These are phyloP conservation scores for Colletotrichum acutatum DNA, from an alignment of 2,329 filamentous ascomycete species.

Conservation along the genomic window DNA sequence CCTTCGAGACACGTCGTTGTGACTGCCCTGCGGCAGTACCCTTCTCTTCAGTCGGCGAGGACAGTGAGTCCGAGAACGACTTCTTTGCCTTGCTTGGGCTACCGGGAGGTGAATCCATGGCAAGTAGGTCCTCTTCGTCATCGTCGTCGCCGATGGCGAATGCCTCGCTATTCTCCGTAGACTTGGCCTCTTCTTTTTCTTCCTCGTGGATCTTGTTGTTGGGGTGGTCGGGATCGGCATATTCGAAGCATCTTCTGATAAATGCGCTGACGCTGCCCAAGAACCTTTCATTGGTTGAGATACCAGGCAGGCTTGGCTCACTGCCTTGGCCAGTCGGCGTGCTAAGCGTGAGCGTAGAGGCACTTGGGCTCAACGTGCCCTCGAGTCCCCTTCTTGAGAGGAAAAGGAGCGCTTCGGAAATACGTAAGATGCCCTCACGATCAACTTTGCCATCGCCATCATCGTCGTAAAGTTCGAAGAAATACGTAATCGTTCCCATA, in stretches of 20 bases:
- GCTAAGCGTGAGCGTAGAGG: slow-evolving; percentile 65
- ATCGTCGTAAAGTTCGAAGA: slow-evolving; percentile 97
- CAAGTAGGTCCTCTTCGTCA: slow-evolving; percentile 71
- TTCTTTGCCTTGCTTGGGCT: slow-evolving; percentile 56
- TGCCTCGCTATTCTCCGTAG: slow-evolving; percentile 52
- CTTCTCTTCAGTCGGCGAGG: slow-evolving; percentile 35
- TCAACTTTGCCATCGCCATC: slow-evolving; percentile 91
- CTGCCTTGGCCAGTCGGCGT: slow-evolving; percentile 57
- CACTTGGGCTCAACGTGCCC: slow-evolving; percentile 74
- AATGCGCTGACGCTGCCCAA: slow-evolving; percentile 94
- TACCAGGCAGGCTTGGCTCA: slow-evolving; percentile 56
- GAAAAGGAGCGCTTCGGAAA: slow-evolving; percentile 94
- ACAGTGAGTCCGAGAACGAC: slow-evolving; percentile 37
- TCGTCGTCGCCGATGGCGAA: slow-evolving; percentile 83
- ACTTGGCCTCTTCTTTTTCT: slow-evolving; percentile 40
- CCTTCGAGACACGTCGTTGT: slow-evolving; percentile 64
- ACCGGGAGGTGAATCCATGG: slow-evolving; percentile 61
- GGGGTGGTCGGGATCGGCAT: slow-evolving; percentile 90
- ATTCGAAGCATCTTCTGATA: slow-evolving; percentile 96
- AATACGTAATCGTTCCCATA: slow-evolving; percentile 97
- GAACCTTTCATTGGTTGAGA: slow-evolving; percentile 85
- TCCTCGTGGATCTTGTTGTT: slow-evolving; percentile 61
- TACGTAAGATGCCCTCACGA: slow-evolving; percentile 91
- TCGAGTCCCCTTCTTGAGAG: slow-evolving; percentile 89
- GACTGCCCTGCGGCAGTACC: slow-evolving; percentile 29